Base-by-base conservation (phyloP, 345 rosid genomes). In the Murraya paniculata region DNA sequence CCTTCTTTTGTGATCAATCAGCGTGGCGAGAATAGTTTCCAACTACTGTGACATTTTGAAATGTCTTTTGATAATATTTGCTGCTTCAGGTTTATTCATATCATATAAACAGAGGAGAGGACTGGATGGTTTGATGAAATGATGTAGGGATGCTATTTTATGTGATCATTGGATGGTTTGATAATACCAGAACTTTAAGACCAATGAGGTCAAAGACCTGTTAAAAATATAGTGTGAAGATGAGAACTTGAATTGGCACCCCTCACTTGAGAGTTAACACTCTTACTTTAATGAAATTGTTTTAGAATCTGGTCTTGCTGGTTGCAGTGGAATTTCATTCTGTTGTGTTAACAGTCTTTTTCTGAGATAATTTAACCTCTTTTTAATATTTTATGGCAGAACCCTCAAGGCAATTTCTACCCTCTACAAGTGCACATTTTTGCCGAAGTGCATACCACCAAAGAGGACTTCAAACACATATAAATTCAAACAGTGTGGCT, bases 401-500 rank as follows among this genome's bases (percentile, higher is more conserved):
- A 39, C 58, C 81, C 56, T 77, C 79, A 4, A 41, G 61, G 27
- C 81, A 67, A 80, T 68, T 83, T 25, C 65, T 77, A 79, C 84
- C 86, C 36, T 72, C 82, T 25, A 38, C 89, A 39, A 84, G 79
- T 82, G 76, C 89, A 60, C 69, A 78, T 78, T 80, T 87, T 83
- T 65, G 79, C 66, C 80, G 89, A 80, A 65, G 39, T 62, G 69
- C 75, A 33, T 82, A 66, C 48, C 73, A 19, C 50, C 73, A 77
- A 72, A 87, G 88, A 80, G 31, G 90, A 78, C 35, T 93, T 24
- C 85, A 81, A 79, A 86, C 87, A 33, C 84, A 73, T 41, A 72
- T 85, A 7, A 79, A 79, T 72, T 71, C 82, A 36, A 16, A 72
- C 14, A 72, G 62, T 60, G 81, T 77, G 77, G 73, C 78, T 72